Evolutionary conservation across 345 rosid species (phyloP).

Genomic region (Turritis glabra): DNA sequence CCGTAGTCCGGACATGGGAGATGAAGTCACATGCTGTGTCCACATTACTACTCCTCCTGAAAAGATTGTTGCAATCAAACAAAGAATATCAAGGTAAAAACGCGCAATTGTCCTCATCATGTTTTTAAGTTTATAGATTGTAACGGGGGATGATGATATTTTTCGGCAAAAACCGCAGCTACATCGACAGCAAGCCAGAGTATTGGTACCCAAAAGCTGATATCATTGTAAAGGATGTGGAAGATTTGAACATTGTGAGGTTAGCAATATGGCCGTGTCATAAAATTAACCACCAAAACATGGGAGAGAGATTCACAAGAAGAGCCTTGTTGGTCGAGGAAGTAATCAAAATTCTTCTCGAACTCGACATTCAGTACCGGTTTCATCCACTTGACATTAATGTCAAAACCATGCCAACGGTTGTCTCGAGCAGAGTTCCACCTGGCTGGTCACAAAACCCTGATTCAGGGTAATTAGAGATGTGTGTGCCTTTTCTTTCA

Average conservation of each 20-base stretch:
- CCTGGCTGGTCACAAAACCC: slow-evolving; percentile 38
- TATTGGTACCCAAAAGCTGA: slow-evolving; percentile 66
- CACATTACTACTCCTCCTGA: slow-evolving; percentile 73
- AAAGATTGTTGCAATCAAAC: slow-evolving; percentile 59
- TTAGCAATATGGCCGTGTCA: slow-evolving; percentile 67
- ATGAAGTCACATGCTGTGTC: slow-evolving; percentile 57
- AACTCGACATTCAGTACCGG: slow-evolving; percentile 68
- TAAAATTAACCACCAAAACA: slow-evolving; percentile 70
- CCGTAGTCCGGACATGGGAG: slow-evolving; percentile 95
- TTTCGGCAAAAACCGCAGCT: slow-evolving; percentile 35
- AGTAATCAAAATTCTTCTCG: slow-evolving; percentile 58
- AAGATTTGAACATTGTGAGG: slow-evolving; percentile 47
- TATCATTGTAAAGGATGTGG: slow-evolving; percentile 54
- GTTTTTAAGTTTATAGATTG: background rate
- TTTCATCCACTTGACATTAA: slow-evolving; percentile 68
- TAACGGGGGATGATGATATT: background rate
- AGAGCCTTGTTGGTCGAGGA: slow-evolving; percentile 69
- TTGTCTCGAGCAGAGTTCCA: slow-evolving; percentile 48
- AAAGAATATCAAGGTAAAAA: slow-evolving; percentile 57
- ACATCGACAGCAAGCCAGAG: slow-evolving; percentile 65
- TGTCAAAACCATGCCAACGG: slow-evolving; percentile 49
- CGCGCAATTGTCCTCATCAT: background rate
- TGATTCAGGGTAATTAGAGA: slow-evolving; percentile 8
- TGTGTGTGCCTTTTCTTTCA: background rate
- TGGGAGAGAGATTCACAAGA: slow-evolving; percentile 54